phyloP scores from a whole-genome alignment of 2,329 filamentous ascomycete genomes.

The Sclerotinia glacialis region DNA sequence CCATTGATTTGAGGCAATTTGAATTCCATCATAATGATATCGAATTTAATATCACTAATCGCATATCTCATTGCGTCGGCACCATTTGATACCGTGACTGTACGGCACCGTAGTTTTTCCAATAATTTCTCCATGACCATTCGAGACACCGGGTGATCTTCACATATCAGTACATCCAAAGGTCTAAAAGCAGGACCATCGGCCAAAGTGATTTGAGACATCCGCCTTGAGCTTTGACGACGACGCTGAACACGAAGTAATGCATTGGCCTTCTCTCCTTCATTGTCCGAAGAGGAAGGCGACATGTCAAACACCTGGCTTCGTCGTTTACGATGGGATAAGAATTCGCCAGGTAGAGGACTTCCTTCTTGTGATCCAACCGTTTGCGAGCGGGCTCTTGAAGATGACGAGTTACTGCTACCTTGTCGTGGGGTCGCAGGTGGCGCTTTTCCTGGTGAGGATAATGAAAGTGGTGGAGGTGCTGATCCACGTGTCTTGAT shows the following conservation, averaged over 20 bases:
- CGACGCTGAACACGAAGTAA: slow-evolving; percentile 88
- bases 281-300: slow-evolving; percentile 95
- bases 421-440: slow-evolving; percentile 54
- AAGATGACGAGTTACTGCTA: slow-evolving; percentile 53
- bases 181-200: slow-evolving; percentile 86
- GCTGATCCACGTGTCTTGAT: slow-evolving; percentile 52
- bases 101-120: slow-evolving; percentile 91
- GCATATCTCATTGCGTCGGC: slow-evolving; percentile 90
- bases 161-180: slow-evolving; percentile 90
- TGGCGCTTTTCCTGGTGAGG: slow-evolving; percentile 59
- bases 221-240: slow-evolving; percentile 90
- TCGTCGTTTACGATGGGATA: slow-evolving; percentile 79
- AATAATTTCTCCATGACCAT: slow-evolving; percentile 99
- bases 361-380: slow-evolving; percentile 93
- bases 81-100: slow-evolving; percentile 85
- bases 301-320: slow-evolving; percentile 97
- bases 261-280: slow-evolving; percentile 87
- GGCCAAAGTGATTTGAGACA: slow-evolving; percentile 85
- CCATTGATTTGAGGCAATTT: slow-evolving; percentile 93
- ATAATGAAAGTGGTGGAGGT: slow-evolving; percentile 51
- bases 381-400: slow-evolving; percentile 81
- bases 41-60: slow-evolving; percentile 96
- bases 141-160: slow-evolving; percentile 93
- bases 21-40: slow-evolving; percentile 98
- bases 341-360: slow-evolving; percentile 61